Percentiles rank a stretch among this genome's conserved stretches.
phyloP scores from a whole-genome alignment of 192 early-diverging fungal species.

The Rhizoclosmatium globosum region DNA sequence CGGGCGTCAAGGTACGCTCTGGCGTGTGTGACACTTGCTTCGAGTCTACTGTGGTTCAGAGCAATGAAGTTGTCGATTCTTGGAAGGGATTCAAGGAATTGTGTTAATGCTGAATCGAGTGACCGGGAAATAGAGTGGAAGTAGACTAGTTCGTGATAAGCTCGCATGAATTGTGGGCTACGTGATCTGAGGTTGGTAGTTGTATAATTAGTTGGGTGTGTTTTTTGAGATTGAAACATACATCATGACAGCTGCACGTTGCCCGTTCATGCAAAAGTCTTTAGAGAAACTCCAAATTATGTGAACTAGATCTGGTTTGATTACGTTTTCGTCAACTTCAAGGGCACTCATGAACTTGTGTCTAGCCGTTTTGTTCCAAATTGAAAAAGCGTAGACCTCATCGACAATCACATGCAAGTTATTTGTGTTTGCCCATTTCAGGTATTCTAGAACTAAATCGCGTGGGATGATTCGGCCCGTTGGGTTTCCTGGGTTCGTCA shows the following conservation, averaged over 20 bases:
- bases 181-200: conserved; percentile 5
- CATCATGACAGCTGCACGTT: conserved; percentile 71
- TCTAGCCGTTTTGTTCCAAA: conserved; percentile 21
- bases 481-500: conserved; percentile 82
- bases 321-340: background rate
- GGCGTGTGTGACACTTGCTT: conserved; percentile 55
- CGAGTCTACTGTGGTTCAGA: conserved; percentile 65
- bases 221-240: conserved; percentile 44
- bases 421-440: conserved; percentile 70
- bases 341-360: background rate
- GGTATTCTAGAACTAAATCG: conserved; percentile 57
- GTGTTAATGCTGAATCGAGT: conserved; percentile 64
- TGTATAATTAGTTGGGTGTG: too few relatives aligned
- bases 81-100: conserved; percentile 61
- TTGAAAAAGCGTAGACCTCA: conserved; percentile 75
- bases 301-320: conserved; percentile 50
- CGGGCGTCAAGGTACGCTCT: conserved; percentile 51
- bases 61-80: conserved; percentile 68
- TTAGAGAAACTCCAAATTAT: conserved; percentile 85
- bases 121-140: conserved; percentile 73
- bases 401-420: conserved; percentile 76
- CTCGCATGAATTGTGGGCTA: conserved; percentile 25
- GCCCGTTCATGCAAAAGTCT: conserved; percentile 83
- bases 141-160: conserved; percentile 24
- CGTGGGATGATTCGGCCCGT: conserved; percentile 60